A percentile compares a stretch with the other conserved stretches of the same genome.
Conservation (phyloP, 116 monocot genomes). For the Zostera marina region DNA sequence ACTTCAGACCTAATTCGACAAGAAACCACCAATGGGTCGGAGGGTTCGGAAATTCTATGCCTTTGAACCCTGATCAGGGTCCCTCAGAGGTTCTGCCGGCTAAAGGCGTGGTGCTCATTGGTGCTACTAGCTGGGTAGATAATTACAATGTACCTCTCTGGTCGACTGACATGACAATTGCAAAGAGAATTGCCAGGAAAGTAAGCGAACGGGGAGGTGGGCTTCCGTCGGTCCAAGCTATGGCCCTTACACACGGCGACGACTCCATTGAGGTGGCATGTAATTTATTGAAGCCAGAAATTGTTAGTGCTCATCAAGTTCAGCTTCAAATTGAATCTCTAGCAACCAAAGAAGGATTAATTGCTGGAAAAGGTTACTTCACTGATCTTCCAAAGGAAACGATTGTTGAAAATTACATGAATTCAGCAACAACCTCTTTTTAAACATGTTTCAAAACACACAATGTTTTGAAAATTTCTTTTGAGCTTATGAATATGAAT, state of each 20-base stretch:
- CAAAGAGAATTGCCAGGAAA: conserved; percentile 34
- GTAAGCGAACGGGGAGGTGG: conserved; percentile 69
- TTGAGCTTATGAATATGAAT: no score
- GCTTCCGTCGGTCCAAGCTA: conserved; percentile 56
- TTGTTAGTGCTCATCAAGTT: conserved; percentile 35
- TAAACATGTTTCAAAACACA: no score
- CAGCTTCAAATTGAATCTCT: conserved; percentile 47
- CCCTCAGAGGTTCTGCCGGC: conserved; percentile 13
- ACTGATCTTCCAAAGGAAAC: conserved; percentile 51
- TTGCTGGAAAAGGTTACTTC: conserved; percentile 53
- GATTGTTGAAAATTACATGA: conserved; percentile 38
- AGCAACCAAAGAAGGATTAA: conserved; percentile 34
- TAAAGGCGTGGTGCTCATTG: conserved; percentile 52
- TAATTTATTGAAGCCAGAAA: conserved; percentile 45
- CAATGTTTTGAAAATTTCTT: no score
- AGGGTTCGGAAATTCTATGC: conserved; percentile 9
- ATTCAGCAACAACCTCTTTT: neutral
- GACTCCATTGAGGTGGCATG: conserved; percentile 58
- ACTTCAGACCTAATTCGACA: conserved; percentile 57
- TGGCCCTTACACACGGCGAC: conserved; percentile 48
- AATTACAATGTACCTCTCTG: conserved; percentile 76
- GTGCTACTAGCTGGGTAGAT: conserved; percentile 58
- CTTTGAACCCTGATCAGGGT: conserved; percentile 39
- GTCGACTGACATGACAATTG: conserved; percentile 25
- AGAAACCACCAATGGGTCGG: conserved; percentile 48